Base-by-base conservation (phyloP, 768 basidiomycete genomes). In the Termitomyces sp. region DNA sequence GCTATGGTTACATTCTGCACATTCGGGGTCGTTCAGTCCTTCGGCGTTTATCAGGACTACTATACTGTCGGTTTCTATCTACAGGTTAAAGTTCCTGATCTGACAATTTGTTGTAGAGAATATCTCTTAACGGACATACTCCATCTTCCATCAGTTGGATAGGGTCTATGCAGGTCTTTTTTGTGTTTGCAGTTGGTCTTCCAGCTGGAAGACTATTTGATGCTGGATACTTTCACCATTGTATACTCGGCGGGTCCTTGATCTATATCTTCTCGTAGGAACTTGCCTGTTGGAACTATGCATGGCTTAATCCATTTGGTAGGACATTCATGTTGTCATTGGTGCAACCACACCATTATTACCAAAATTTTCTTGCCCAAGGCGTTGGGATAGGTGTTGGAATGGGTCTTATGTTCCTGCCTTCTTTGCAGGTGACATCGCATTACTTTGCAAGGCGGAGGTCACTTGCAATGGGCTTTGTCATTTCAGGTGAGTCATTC, bases 381-480 rank as follows among this genome's bases (percentile, higher is more conserved):
- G 82, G 80, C 0, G 66, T 84, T 7, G 82, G 79, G 0, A 77
- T 79, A 71, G 84, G 84, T 0, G 65, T 83, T 17, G 81, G 82
- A 21, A 76, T 79, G 70, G 83, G 83, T 1, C 59, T 83, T 35
- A 71, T 82, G 60, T 83, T 82, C 63, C 59, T 83, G 1, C 84
- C 83, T 0, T 72, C 77, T 8, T 63, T 82, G 25, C 74, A 78
- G 14, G 71, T 83, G n/a, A 72, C 78, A 7, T 76, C 80, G 3
- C 83, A 84, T 56, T 79, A 80, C 64, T 85, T 83, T 65, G 69
- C 71, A 16, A 70, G 63, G 23, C 70, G 72, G 46, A 69, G 83
- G 40, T 76, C 78, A 0, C 57, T 83, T 9, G 83, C 81, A 0
- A 83, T 82, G 74, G 85, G 84, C 19, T 56, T 82, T 27, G 77